Percentiles rank a stretch among this genome's conserved stretches.
Conservation (phyloP, 805 yeast genomes). For the Teunomyces gatunensis region DNA sequence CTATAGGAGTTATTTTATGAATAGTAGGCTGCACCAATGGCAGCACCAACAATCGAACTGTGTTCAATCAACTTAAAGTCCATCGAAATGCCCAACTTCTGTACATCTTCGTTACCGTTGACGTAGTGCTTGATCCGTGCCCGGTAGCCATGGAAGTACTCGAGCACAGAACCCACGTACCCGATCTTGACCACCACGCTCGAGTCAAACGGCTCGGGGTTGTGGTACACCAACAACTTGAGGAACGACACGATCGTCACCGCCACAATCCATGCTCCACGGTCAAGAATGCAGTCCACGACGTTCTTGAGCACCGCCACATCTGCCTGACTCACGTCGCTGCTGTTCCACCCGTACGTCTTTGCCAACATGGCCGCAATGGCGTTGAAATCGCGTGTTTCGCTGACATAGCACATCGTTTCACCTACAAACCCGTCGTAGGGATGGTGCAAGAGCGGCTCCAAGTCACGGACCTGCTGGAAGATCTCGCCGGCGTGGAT, state of each 20-base stretch:
- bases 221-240: constrained; percentile 24
- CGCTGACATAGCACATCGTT: constrained; percentile 38
- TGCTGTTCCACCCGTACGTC: constrained; percentile 20
- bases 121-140: constrained; percentile 20
- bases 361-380: constrained; percentile 19
- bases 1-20: not conserved
- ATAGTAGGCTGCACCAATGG: constrained; percentile 46
- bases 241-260: constrained; percentile 38
- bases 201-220: constrained; percentile 11
- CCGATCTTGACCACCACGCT: constrained; percentile 35
- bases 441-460: constrained; percentile 14
- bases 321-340: constrained; percentile 23
- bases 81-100: constrained; percentile 28
- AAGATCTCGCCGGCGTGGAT: constrained; percentile 28
- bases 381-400: constrained; percentile 17
- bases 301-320: constrained; percentile 25
- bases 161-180: constrained; percentile 52
- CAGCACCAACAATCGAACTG: constrained; percentile 53
- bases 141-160: constrained; percentile 42
- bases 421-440: constrained; percentile 41
- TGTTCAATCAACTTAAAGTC: constrained; percentile 41
- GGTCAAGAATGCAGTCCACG: constrained; percentile 35
- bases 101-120: constrained; percentile 22
- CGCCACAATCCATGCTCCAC: constrained; percentile 47
- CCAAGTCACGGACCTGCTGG: constrained; percentile 11